These are phyloP conservation scores for Neoboletus magnificus DNA, from an alignment of 768 basidiomycete species.

Conservation along the genomic window DNA sequence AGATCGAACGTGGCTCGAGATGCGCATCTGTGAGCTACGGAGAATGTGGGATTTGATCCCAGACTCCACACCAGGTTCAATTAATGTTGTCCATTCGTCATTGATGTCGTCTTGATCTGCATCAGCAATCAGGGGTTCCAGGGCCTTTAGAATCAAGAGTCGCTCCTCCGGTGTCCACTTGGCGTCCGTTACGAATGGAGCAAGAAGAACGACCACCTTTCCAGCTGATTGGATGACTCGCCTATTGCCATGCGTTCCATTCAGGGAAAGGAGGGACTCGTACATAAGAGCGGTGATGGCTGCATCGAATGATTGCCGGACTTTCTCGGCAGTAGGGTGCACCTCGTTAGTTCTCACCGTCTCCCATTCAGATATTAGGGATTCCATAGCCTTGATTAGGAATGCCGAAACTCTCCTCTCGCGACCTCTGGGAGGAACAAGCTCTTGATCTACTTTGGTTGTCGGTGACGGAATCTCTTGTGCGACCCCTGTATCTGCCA, in stretches of 20 bases:
- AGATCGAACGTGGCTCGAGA: slow-evolving; percentile 6
- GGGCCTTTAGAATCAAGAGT: slow-evolving; percentile 57
- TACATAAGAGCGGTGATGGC: slow-evolving; percentile 65
- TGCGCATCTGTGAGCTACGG: slow-evolving; percentile 28
- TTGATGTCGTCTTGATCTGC: slow-evolving; percentile 29
- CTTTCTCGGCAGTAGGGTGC: slow-evolving; percentile 55
- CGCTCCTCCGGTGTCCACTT: slow-evolving; percentile 63
- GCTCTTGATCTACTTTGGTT: slow-evolving; percentile 26
- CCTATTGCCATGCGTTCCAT: slow-evolving; percentile 59
- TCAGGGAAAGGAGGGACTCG: slow-evolving; percentile 61
- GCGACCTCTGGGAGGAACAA: slow-evolving; percentile 48
- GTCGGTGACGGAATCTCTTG: slow-evolving; percentile 7
- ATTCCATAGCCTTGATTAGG: slow-evolving; percentile 60
- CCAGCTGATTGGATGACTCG: slow-evolving; percentile 63
- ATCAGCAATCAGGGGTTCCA: slow-evolving; percentile 61
- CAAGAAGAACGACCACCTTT: slow-evolving; percentile 45
- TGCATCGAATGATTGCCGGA: slow-evolving; percentile 67
- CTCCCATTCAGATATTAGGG: slow-evolving; percentile 49
- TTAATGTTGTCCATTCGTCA: slow-evolving; percentile 46
- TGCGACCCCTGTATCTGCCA: not conserved
- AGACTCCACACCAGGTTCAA: slow-evolving; percentile 42
- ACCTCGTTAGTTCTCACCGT: slow-evolving; percentile 29
- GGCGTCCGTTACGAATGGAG: slow-evolving; percentile 37
- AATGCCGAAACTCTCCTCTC: slow-evolving; percentile 64
- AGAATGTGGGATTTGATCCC: slow-evolving; percentile 65